Percentiles rank a stretch among this genome's conserved stretches.
Evolutionary conservation across 1,139 yeast species (phyloP).

Genomic region (Suhomyces guaymorum): DNA sequence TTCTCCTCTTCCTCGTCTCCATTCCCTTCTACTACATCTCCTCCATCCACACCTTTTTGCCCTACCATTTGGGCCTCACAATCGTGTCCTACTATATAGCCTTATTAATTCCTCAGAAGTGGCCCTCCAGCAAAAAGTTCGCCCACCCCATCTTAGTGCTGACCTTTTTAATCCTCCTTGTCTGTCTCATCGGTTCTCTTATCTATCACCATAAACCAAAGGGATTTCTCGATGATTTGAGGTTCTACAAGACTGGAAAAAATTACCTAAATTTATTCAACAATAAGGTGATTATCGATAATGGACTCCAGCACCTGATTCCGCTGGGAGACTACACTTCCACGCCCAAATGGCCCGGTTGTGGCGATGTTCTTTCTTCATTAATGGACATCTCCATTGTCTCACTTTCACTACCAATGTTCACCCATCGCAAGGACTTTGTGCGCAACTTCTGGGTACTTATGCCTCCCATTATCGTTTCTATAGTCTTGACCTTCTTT

Average conservation of each 20-base stretch:
- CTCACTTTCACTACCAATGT: slow-evolving; percentile 76
- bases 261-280: slow-evolving; percentile 62
- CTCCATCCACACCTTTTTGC: slow-evolving; percentile 54
- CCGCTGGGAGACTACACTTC: slow-evolving; percentile 29
- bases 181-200: slow-evolving; percentile 60
- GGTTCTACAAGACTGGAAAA: slow-evolving; percentile 66
- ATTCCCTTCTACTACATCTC: slow-evolving; percentile 53
- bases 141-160: slow-evolving; percentile 73
- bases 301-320: slow-evolving; percentile 23
- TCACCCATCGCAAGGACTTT: slow-evolving; percentile 67
- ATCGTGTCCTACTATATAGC: slow-evolving; percentile 57
- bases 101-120: slow-evolving; percentile 47
- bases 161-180: slow-evolving; percentile 60
- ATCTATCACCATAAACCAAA: slow-evolving; percentile 47
- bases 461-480: slow-evolving; percentile 58
- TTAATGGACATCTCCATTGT: slow-evolving; percentile 78
- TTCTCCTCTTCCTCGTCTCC: slow-evolving; percentile 50
- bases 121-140: slow-evolving; percentile 50
- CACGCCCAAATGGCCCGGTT: slow-evolving; percentile 66
- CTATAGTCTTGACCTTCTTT: slow-evolving; percentile 61
- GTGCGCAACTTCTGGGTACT: slow-evolving; percentile 57
- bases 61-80: slow-evolving; percentile 62
- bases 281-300: slow-evolving; percentile 30
- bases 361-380: slow-evolving; percentile 72
- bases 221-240: slow-evolving; percentile 52